Base-by-base conservation (phyloP, 352 stramenopile species). In the Globisporangium heterothallicum region DNA sequence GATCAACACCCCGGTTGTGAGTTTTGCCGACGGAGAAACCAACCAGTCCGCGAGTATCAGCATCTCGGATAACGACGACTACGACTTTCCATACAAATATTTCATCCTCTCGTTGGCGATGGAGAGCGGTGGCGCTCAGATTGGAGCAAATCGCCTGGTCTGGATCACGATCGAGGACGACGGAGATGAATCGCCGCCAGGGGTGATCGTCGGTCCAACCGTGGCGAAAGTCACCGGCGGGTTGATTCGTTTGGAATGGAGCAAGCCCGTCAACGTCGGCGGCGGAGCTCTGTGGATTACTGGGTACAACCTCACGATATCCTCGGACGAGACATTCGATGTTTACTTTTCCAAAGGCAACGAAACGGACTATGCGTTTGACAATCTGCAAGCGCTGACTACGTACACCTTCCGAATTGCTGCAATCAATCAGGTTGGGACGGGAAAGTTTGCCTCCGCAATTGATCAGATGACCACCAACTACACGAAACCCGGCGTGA, bases 31-130 rank as follows among this genome's bases (percentile, higher is more conserved):
- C 40, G 53, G 56, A 0, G 47, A 73, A 16, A 57, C 49, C 0
- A 61, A 21, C 3, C 52, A 63, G 34, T 51, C 26, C 9, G 46
- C 56, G 4, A 66, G n/a, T 19, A 53, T 88, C 12, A 46, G 59
- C 9, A 74, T 85, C 24, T 53, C 46, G 18, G 63, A 84, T 42
- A 75, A 88, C 47, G 49, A 59, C 3, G 53, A 53, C 0, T 88
- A 77, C 26, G 59, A 78, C 22, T 86, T 64, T 26, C 77, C 77
- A 12, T 68, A 64, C 44, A 63, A 79, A 48, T 66, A 59, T 7
- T 84, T 85, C 32, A 51, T 61, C 13, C 61, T 88, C 0, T 38
- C 36, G 0, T 45, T 86, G 2, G 43, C 46, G 26, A 55, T 73
- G 4, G n/a, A 46, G 3, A 56, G 47, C 22, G 74, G 74, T 4